phyloP scores from a whole-genome alignment of 306 rosid species.

The Malus fusca region DNA sequence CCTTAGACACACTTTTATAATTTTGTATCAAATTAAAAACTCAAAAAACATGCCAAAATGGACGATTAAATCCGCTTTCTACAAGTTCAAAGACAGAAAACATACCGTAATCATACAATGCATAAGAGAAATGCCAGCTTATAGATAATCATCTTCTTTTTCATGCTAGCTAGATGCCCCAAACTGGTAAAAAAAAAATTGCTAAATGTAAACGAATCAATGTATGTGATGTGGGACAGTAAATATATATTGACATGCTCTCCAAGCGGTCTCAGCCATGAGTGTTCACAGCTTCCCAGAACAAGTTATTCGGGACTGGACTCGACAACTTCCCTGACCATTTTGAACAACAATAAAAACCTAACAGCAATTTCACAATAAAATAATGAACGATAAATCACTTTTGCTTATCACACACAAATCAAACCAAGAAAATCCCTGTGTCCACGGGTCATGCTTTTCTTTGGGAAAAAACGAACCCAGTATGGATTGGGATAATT shows the following conservation, averaged over 20 bases:
- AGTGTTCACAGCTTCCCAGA: constrained; percentile 44
- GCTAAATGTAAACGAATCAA: not conserved
- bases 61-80: not conserved
- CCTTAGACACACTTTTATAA: not conserved
- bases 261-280: constrained; percentile 21
- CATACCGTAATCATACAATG: not conserved
- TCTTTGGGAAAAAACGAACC: not conserved
- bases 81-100: not conserved
- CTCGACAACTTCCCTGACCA: constrained; percentile 29
- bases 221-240: not conserved
- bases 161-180: not conserved
- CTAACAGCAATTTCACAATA: too few species aligned
- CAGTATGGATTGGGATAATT: not conserved
- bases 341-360: not conserved
- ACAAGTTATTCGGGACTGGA: constrained; percentile 33
- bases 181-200: not conserved
- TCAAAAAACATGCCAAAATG: not conserved
- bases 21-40: not conserved
- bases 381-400: not conserved
- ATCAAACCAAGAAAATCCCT: not conserved
- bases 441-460: not conserved
- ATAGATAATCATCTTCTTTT: not conserved
- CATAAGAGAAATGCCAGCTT: not conserved
- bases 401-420: not conserved
- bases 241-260: not conserved